Base-by-base conservation (phyloP, 768 basidiomycete species). In the Filobasidium wieringae region DNA sequence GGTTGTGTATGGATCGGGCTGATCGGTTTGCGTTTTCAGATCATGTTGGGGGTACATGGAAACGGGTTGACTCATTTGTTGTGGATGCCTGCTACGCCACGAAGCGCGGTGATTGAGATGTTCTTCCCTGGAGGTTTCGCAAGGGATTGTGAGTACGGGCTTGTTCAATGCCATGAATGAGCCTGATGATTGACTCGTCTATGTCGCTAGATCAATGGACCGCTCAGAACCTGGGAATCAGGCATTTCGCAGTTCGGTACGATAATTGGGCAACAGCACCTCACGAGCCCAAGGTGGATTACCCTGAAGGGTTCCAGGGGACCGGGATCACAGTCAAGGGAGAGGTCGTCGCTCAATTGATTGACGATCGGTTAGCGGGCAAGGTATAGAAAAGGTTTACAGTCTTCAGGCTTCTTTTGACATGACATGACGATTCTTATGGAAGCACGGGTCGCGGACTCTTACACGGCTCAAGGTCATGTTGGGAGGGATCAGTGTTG, bases 21-120 rank as follows among this genome's bases (percentile, higher is more conserved):
- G 31, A n/a, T 43, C 40, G 30, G 3, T 0, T 22, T 27, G 15
- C 19, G 17, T 7, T 2, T 12, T 41, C 60, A 93, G 90, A 88
- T 93, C 66, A 80, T 93, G 84, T 85, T 92, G 80, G 90, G 90
- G 57, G 85, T 93, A 15, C 90, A 93, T 66, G 90, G 91, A 9
- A 93, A 95, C 68, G 91, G 88, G 31, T 72, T 95, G 36, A 92
- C 89, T 0, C 80, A 87, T 29, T 79, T 92, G 0, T 70, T 95
- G 4, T 95, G 89, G 90, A 95, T 93, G 91, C 84, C 86, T 24
- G 86, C 87, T 1, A 81, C 80, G 2, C 83, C 83, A 5, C 78
- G 84, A 17, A 80, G 87, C 31, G 89, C 91, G 0, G 88, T 95
- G 31, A 87, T 93, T 68, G 91, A 95, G 67, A 90, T 95, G 74